Conservation (phyloP, 2,329 filamentous ascomycete genomes). For the Pyrenophora teres region DNA sequence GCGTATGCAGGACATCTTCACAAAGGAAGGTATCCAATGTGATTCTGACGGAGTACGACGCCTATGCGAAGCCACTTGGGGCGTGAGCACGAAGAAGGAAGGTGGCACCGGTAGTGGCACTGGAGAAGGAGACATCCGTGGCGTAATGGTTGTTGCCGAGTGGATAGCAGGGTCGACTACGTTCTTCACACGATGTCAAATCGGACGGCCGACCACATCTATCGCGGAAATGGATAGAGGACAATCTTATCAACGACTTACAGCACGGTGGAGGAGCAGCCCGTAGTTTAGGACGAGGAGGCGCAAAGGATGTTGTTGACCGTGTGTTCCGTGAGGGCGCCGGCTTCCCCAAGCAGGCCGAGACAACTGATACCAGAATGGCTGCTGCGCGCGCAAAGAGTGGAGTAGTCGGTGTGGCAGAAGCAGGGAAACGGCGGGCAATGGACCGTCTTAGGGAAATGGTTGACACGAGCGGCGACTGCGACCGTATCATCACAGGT, state of each 20-base stretch:
- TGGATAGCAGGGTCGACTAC: slow-evolving; percentile 79
- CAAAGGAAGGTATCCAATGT: slow-evolving; percentile 84
- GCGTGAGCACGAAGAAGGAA: slow-evolving; percentile 73
- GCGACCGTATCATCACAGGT: slow-evolving; percentile 73
- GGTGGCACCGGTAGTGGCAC: slow-evolving; percentile 62
- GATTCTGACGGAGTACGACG: slow-evolving; percentile 88
- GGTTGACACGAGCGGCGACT: slow-evolving; percentile 78
- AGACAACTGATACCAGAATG: slow-evolving; percentile 54
- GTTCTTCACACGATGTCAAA: slow-evolving; percentile 47
- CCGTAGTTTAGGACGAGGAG: slow-evolving; percentile 72
- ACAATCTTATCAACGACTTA: slow-evolving; percentile 70
- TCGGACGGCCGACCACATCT: slow-evolving; percentile 55
- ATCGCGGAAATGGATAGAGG: slow-evolving; percentile 77
- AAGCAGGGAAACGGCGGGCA: slow-evolving; percentile 72
- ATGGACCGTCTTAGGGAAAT: slow-evolving; percentile 76
- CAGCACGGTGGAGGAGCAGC: slow-evolving; percentile 72
- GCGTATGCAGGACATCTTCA: slow-evolving; percentile 81
- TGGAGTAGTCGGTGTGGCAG: slow-evolving; percentile 66
- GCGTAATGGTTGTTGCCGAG: slow-evolving; percentile 84
- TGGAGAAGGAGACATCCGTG: slow-evolving; percentile 75
- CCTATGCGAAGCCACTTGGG: slow-evolving; percentile 82
- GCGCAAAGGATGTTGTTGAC: slow-evolving; percentile 73
- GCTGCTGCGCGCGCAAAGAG: slow-evolving; percentile 57
- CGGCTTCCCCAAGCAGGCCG: slow-evolving; percentile 69
- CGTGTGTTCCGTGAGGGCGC: slow-evolving; percentile 81